A percentile compares a stretch with the other conserved stretches of the same genome.
These are phyloP conservation scores for Neurospora sp. DNA, from an alignment of 495 filamentous ascomycete genomes.

Conservation along the genomic window DNA sequence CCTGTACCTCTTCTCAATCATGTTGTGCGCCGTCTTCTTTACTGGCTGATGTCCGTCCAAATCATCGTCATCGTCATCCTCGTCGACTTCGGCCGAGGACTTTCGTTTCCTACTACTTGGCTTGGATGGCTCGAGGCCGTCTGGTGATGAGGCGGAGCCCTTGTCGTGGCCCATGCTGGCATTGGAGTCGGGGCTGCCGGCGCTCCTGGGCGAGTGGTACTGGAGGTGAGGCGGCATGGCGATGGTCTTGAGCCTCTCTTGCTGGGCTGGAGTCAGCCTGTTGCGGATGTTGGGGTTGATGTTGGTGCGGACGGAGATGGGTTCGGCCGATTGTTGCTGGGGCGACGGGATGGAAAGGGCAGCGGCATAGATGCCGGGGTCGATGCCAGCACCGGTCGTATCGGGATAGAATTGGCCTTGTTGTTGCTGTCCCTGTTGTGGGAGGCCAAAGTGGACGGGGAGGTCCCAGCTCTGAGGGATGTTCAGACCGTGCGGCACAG, in stretches of 20 bases:
- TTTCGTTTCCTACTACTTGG: slow-evolving; percentile 51
- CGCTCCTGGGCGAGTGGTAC: slow-evolving; percentile 43
- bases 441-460: slow-evolving; percentile 18
- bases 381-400: slow-evolving; percentile 5
- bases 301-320: slow-evolving; percentile 6
- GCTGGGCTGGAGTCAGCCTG: slow-evolving; percentile 40
- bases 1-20: slow-evolving; percentile 94
- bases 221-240: slow-evolving; percentile 47
- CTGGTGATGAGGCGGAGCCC: slow-evolving; percentile 37
- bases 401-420: slow-evolving; percentile 15
- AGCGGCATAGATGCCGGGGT: slow-evolving; percentile 5
- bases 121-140: slow-evolving; percentile 34
- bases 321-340: slow-evolving; percentile 4
- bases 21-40: slow-evolving; percentile 94
- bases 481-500: neutral
- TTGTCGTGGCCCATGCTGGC: slow-evolving; percentile 26
- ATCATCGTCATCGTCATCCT: slow-evolving; percentile 38
- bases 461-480: slow-evolving; percentile 17
- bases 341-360: slow-evolving; percentile 3
- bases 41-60: slow-evolving; percentile 59
- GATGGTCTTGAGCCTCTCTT: slow-evolving; percentile 42
- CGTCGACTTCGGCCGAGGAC: slow-evolving; percentile 43
- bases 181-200: slow-evolving; percentile 37
- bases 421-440: slow-evolving; percentile 20
- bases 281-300: slow-evolving; percentile 16